phyloP scores from a whole-genome alignment of 2,329 filamentous ascomycete genomes.

The Graphilbum sp. region DNA sequence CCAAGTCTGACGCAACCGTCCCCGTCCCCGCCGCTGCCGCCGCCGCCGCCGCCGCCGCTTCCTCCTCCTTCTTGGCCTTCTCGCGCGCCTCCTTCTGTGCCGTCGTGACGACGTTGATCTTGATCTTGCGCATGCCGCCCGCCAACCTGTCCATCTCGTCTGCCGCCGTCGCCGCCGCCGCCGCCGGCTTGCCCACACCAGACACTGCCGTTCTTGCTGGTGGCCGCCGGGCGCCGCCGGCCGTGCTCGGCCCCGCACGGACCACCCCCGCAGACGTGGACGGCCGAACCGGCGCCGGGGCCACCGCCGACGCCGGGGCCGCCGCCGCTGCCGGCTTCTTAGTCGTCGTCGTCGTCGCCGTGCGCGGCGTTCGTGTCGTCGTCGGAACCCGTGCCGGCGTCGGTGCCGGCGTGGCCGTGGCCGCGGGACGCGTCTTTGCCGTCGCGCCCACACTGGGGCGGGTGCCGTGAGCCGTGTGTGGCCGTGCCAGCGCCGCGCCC shows the following conservation, averaged over 20 bases:
- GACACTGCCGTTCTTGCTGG: neutral
- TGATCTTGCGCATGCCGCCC: slow-evolving; percentile 44
- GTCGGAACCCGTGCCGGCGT: neutral
- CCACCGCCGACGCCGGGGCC: slow-evolving; percentile 10
- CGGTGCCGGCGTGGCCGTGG: slow-evolving; percentile 5
- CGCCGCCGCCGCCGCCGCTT: neutral
- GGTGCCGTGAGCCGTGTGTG: slow-evolving; percentile 24
- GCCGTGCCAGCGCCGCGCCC: slow-evolving; percentile 2
- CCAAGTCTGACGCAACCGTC: neutral
- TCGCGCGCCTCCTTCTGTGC: slow-evolving; percentile 39
- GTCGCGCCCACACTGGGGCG: slow-evolving; percentile 18
- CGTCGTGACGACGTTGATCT: slow-evolving; percentile 43
- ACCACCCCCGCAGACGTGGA: slow-evolving; percentile 4
- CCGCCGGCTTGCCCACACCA: slow-evolving; percentile 3
- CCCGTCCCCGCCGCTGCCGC: neutral
- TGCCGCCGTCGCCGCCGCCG: slow-evolving; percentile 1
- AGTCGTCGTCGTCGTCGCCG: slow-evolving; percentile 15
- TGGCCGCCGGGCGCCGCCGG: neutral
- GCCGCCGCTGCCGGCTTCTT: slow-evolving; percentile 18
- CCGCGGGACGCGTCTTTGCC: slow-evolving; percentile 23
- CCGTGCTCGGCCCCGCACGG: neutral
- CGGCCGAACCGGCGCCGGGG: slow-evolving; percentile 4
- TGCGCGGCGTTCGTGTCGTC: slow-evolving; percentile 13
- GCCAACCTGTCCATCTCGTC: slow-evolving; percentile 38
- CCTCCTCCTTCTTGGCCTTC: slow-evolving; percentile 3